Base-by-base conservation (phyloP, 108 stramenopile species). In the Cyclostephanos tholiformis region DNA sequence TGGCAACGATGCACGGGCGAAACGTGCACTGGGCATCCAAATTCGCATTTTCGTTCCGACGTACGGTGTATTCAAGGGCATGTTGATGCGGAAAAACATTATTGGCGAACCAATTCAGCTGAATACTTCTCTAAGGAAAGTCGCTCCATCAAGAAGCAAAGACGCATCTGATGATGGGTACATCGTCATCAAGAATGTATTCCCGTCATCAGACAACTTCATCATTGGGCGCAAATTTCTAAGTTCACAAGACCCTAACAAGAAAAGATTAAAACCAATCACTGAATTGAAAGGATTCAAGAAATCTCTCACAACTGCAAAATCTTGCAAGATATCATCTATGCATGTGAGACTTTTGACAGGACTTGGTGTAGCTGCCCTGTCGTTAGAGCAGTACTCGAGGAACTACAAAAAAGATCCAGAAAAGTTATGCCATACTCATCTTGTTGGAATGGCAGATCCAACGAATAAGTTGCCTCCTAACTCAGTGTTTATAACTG, bases 401-500 rank as follows among this genome's bases (percentile, higher is more conserved):
- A 57, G 60, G 27, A 4, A 51, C 48, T 58, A 63, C 22, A 71
- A 38, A 6, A 19, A 61, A 48, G 63, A 63, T 30, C 25, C 57
- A 58, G 67, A 68, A n/a, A 65, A 66, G 44, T 44, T 80, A 2
- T 51, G 79, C 20, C 85, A 86, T 48, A 73, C 83, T 0, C 80
- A 71, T 73, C 26, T 88, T 23, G 69, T 81, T 56, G 87, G 87
- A 1, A 70, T 86, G 59, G 76, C 87, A 3, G 87, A 88, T 52
- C 80, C 85, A 12, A 88, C 87, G 9, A 35, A 56, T 19, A 30
- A 12, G 26, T 29, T 88, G 49, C 85, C 85, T 56, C 77, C 66
- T 27, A 83, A 75, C 30, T 56, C 59, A n/a, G 50, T 88, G 0
- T 88, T 79, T 35, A 59, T 88, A 17, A 73, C 87, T 27, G 87